phyloP scores from a whole-genome alignment of 83 land plant species.

The Thuja plicata region DNA sequence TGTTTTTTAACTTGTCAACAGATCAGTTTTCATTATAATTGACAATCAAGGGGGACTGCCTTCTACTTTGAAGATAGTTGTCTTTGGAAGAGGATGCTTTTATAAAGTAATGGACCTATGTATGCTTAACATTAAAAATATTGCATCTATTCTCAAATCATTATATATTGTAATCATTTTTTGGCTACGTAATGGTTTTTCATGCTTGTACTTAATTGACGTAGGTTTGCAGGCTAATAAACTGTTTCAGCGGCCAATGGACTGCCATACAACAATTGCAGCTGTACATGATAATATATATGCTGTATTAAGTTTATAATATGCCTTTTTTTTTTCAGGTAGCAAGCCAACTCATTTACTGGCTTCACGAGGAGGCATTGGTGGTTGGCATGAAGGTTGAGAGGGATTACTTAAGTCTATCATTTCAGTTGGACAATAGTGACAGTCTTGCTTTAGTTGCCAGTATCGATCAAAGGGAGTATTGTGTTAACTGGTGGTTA shows the following conservation, averaged over 20 bases:
- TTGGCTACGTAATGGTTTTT: background rate
- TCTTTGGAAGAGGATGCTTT: background rate
- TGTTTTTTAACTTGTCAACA: too few species aligned
- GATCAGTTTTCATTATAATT: too few species aligned
- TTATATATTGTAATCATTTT: background rate
- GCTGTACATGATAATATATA: background rate
- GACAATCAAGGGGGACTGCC: too few species aligned
- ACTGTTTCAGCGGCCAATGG: background rate
- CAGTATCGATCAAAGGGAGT: conserved; percentile 59
- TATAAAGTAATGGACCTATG: background rate
- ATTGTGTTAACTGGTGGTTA: conserved; percentile 84
- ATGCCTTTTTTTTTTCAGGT: conserved; percentile 30
- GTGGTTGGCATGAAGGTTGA: conserved; percentile 70
- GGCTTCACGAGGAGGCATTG: conserved; percentile 84
- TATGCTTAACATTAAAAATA: background rate
- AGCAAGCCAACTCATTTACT: conserved; percentile 65
- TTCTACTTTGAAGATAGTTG: too few species aligned
- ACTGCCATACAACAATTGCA: background rate
- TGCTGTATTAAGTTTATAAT: background rate
- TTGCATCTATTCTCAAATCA: background rate
- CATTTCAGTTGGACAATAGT: conserved; percentile 63
- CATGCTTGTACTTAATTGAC: background rate
- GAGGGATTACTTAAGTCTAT: conserved; percentile 54
- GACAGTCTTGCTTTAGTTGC: conserved; percentile 62
- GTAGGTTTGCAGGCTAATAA: background rate